These are phyloP conservation scores for Amauroascus niger DNA, from an alignment of 2,329 filamentous ascomycete species.

Conservation along the genomic window DNA sequence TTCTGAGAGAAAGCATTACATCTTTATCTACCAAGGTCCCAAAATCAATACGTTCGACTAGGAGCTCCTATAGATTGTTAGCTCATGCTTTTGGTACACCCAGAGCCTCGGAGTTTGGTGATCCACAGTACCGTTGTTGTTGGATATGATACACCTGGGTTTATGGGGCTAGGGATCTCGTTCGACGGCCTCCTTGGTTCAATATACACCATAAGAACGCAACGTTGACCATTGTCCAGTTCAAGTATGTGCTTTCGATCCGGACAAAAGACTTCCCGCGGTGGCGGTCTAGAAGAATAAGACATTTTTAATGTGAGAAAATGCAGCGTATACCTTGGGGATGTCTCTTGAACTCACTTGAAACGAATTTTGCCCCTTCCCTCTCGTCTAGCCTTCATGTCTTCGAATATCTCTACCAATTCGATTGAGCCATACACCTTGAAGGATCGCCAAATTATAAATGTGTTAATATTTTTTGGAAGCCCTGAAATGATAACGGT, in stretches of 20 bases:
- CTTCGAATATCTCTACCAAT: conserved; percentile 49
- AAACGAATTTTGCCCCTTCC: conserved; percentile 46
- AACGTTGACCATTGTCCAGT: conserved; percentile 21
- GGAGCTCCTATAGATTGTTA: conserved; percentile 30
- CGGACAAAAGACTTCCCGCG: conserved; percentile 44
- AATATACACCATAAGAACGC: conserved; percentile 21
- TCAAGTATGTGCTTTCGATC: conserved; percentile 23
- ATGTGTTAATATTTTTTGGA: conserved; percentile 29
- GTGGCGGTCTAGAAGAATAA: conserved; percentile 40
- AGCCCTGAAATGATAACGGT: conserved; percentile 30
- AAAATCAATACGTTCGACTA: conserved; percentile 47
- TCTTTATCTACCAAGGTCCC: conserved; percentile 48
- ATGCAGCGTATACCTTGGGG: neutral
- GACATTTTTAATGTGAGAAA: neutral
- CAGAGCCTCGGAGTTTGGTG: neutral
- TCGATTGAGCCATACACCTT: conserved; percentile 44
- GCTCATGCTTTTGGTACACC: neutral
- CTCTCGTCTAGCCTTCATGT: conserved; percentile 31
- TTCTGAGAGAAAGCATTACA: conserved; percentile 53
- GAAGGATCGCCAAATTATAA: conserved; percentile 45
- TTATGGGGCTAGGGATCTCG: conserved; percentile 29
- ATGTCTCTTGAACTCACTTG: conserved; percentile 26
- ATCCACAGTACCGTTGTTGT: conserved; percentile 31
- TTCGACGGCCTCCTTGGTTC: conserved; percentile 19
- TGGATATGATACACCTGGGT: conserved; percentile 27